Conservation (phyloP, 2,329 filamentous ascomycete species). For the Sporothrix curviconia region DNA sequence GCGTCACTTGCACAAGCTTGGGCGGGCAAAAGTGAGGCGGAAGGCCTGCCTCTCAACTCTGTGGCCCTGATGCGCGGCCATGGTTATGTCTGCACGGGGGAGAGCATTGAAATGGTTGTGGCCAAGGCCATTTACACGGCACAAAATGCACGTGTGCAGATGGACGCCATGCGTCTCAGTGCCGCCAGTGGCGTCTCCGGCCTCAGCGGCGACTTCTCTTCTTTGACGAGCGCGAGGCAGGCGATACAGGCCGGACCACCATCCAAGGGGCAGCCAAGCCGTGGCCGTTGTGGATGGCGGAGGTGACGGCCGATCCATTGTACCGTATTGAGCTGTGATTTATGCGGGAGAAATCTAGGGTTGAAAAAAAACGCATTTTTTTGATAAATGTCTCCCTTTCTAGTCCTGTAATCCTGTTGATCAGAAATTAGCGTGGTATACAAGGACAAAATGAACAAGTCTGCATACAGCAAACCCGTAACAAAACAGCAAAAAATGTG, state of each 20-base stretch:
- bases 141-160: background rate
- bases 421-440: too few species aligned
- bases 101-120: background rate
- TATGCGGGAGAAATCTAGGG: too few species aligned
- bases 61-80: background rate
- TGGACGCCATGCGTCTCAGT: background rate
- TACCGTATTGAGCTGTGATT: background rate
- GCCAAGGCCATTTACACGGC: background rate
- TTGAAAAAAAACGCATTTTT: too few species aligned
- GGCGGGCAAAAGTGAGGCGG: background rate
- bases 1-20: background rate
- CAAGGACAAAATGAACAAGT: too few species aligned
- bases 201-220: background rate
- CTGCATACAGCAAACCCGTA: too few species aligned
- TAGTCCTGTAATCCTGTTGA: too few species aligned
- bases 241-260: background rate
- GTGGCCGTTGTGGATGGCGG: background rate
- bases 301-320: background rate
- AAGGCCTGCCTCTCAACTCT: background rate
- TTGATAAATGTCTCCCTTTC: too few species aligned
- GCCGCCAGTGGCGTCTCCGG: background rate
- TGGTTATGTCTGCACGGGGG: background rate
- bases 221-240: background rate
- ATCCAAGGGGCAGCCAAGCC: background rate
- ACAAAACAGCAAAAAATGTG: background rate